Evolutionary conservation across 1,139 yeast species (phyloP), one percentile per base, ranked within the genome.

Genomic region (Zygosaccharomyces pseudobailii): DNA sequence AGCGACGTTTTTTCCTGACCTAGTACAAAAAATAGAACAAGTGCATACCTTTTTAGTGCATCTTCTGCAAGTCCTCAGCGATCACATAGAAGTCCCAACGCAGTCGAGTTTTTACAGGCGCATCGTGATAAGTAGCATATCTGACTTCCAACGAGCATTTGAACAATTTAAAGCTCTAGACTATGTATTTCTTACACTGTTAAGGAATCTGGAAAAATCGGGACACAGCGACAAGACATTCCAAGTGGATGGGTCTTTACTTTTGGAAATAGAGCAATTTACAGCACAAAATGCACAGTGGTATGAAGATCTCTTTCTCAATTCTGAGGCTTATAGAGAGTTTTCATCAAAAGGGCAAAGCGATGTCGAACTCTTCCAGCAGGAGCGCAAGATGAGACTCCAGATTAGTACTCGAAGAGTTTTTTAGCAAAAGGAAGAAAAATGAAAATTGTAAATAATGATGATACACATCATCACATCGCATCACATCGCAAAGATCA

Each of bases 371-470:
- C 9, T 19, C 17, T 55, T 51, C 35, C 23, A 51, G n/a, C 45
- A 41, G n/a, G 45, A 48, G 19, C 50, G 58, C 35, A 55, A 55
- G 42, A 17, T 50, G 21, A 43, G 51, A 31, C 44, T 55, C 20
- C 47, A 45, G 33, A 53, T 55, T 8, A 35, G 47, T n/a, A 48
- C 47, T 28, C 49, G 58, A 30, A 54, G 52, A 41, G 49, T 54
- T 8, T 51, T 54, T 33, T 54, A 35, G 13, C 6, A n/a, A 30
- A 10, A 30, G 9, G 27, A 2, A 24, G 9, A 7, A 9, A 20
- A 4, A 27, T 13, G 17, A 2, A 19, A 38, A 31, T n/a, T 28
- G 41, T 38, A 28, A 38, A 38, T 27, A 20, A 19, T 19, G 28
- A 38, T 20, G 23, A 38, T n/a, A n/a, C 27, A 1, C 22, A 4